Evolutionary conservation across 2,329 filamentous ascomycete genomes (phyloP), one percentile per base, ranked within the genome.

Genomic region (Pezicula carpinea): DNA sequence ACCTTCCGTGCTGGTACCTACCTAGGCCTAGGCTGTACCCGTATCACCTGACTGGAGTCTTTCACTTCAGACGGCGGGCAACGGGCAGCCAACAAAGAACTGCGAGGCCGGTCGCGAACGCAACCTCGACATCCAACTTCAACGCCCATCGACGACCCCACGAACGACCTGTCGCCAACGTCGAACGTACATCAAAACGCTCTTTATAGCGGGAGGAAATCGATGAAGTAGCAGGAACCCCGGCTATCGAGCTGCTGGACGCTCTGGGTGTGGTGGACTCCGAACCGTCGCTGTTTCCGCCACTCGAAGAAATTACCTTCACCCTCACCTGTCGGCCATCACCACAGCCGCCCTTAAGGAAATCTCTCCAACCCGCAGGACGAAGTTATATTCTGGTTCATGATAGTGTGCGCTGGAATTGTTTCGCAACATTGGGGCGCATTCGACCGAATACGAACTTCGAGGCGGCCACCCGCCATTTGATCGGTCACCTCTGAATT

Each of bases 61-160:
- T 15, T 19, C 18, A 15, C n/a, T 35, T 35, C 18, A 15, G 18
- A 19, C 22, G 22, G 7, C 19, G 38, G 18, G 18, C 17, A 23
- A n/a, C n/a, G n/a, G n/a, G n/a, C n/a, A 23, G 22, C n/a, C 22
- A 15, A 40, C 21, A 23, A 22, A 22, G 22, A 40, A 22, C 38
- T 8, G 33, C 33, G 33, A 35, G 33, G 33, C 33, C 33, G 33
- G 13, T 21, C 38, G 38, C 38, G 48, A 52, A 50, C 41, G 38
- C 41, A 42, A 48, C 44, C 49, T 54, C 51, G 39, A 36, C 49
- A 40, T 39, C 29, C 41, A 41, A 23, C 39, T 44, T 36, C 39
- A 32, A 41, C 40, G 38, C 31, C 39, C 51, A 51, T 44, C 52
- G 51, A 51, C 56, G 40, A 52, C 53, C 53, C 40, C 53, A 49